Percentiles rank a stretch among this genome's conserved stretches.
These are phyloP conservation scores for Xylariaceae sp. DNA, from an alignment of 2,329 filamentous ascomycete genomes.

Conservation along the genomic window DNA sequence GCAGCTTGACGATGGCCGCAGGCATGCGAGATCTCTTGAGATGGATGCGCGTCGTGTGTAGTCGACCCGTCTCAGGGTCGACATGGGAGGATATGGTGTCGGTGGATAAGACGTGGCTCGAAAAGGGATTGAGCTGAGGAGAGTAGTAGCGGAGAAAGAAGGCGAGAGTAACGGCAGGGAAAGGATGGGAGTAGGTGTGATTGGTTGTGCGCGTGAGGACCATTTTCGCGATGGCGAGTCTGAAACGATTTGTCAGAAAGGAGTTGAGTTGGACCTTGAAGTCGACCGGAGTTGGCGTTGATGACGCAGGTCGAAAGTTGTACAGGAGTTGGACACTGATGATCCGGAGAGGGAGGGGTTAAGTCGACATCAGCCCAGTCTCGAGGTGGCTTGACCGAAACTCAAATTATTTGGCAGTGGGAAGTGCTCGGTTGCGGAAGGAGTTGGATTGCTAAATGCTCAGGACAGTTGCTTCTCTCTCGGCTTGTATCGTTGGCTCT, in stretches of 20 bases:
- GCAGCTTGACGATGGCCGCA: conserved; percentile 67
- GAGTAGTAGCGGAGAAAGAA: conserved; percentile 85
- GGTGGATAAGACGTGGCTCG: conserved; percentile 75
- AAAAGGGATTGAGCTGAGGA: conserved; percentile 69
- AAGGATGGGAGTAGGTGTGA: conserved; percentile 75
- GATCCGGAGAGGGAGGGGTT: background rate
- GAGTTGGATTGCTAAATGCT: background rate
- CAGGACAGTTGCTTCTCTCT: too few relatives aligned
- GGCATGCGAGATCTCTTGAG: conserved; percentile 78
- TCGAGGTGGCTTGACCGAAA: background rate
- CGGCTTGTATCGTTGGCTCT: background rate
- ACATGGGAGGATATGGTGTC: conserved; percentile 74
- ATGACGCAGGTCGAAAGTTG: background rate
- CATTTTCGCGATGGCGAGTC: conserved; percentile 38
- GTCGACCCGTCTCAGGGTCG: conserved; percentile 67
- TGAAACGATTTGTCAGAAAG: background rate
- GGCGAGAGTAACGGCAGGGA: conserved; percentile 80
- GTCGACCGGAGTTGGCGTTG: background rate
- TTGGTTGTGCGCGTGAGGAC: conserved; percentile 61
- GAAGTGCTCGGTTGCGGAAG: too few relatives aligned
- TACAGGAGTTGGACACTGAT: background rate
- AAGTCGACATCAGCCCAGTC: background rate
- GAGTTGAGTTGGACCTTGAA: background rate
- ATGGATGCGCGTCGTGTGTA: conserved; percentile 76
- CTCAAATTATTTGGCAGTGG: background rate